Conservation (phyloP, 306 rosid species). For the Malus asiatica region DNA sequence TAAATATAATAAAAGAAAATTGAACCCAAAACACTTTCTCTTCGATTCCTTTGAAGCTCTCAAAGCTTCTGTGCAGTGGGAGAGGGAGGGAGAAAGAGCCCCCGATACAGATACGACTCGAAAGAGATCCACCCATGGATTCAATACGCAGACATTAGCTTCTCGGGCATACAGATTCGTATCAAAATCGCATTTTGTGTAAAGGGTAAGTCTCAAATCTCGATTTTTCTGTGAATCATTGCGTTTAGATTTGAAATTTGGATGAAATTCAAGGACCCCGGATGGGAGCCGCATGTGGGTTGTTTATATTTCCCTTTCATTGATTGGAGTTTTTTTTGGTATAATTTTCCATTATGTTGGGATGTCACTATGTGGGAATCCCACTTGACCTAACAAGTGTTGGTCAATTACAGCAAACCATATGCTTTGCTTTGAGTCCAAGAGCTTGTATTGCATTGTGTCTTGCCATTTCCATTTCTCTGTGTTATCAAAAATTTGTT, state of each 20-base stretch:
- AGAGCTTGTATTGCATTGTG: constrained; percentile 47
- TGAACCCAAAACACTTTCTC: background rate
- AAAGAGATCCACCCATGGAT: constrained; percentile 42
- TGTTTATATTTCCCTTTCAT: constrained; percentile 51
- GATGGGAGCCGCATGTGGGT: constrained; percentile 20
- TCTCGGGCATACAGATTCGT: background rate
- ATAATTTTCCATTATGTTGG: constrained; percentile 34
- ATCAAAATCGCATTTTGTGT: constrained; percentile 26
- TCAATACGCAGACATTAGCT: constrained; percentile 20
- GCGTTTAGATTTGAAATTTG: constrained; percentile 16
- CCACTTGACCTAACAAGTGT: constrained; percentile 41
- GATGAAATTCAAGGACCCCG: constrained; percentile 17
- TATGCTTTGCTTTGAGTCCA: constrained; percentile 59
- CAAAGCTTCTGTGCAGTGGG: constrained; percentile 25
- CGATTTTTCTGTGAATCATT: constrained; percentile 11
- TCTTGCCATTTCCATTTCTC: background rate
- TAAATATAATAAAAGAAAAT: background rate
- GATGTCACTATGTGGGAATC: constrained; percentile 45
- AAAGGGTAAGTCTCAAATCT: constrained; percentile 46
- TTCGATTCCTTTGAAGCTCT: constrained; percentile 29
- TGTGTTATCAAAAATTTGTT: background rate
- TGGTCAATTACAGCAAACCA: constrained; percentile 7
- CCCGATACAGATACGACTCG: constrained; percentile 3
- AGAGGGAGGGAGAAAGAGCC: constrained; percentile 7
- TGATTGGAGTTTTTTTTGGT: constrained; percentile 13